Evolutionary conservation across 768 basidiomycete species (phyloP), one percentile per base, ranked within the genome.

Genomic region (Lactarius akahatsu): DNA sequence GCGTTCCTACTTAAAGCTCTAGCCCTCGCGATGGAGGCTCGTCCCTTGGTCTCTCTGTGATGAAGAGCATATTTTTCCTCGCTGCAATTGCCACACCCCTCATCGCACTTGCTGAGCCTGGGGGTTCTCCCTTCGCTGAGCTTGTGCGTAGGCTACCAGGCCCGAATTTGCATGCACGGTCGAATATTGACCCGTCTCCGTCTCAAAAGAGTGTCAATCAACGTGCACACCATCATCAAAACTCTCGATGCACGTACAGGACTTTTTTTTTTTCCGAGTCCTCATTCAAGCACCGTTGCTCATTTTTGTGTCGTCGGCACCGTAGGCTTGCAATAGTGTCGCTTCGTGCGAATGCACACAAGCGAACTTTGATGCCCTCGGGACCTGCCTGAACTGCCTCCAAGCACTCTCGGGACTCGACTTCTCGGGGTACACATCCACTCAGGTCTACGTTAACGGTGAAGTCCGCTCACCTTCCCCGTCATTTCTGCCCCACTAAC

Each of bases 331-430:
- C 40, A 28, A 8, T 7, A 34, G 8, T 18, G 40, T 36, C 2
- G 56, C 23, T 13, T 16, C 23, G 40, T 59, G 66, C 57, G 61
- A 57, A 16, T 67, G 66, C 40, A 59, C 57, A 13, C 61, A 67
- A 34, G 47, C 36, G 7, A 66, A 62, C n/a, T 58, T 13, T 34
- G 47, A 41, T 34, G 30, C 28, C 5, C 57, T 62, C 30, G 47
- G 43, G 18, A 8, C 13, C 2, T 66, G 65, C 30, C n/a, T 66
- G 8, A 54, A 54, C 26, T 66, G 61, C 26, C 55, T 66, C 26
- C 9, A 15, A 16, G 43, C 54, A 4, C 32, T 66, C 20, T 30
- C 61, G 45, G 18, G 8, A 9, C 1, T 18, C 0, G 30, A 32
- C 9, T 34, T 1, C 34, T 10, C 0, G 28, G 28, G 1, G 11